phyloP scores from a whole-genome alignment of 441 rosid genomes.

The Jatropha multifida region DNA sequence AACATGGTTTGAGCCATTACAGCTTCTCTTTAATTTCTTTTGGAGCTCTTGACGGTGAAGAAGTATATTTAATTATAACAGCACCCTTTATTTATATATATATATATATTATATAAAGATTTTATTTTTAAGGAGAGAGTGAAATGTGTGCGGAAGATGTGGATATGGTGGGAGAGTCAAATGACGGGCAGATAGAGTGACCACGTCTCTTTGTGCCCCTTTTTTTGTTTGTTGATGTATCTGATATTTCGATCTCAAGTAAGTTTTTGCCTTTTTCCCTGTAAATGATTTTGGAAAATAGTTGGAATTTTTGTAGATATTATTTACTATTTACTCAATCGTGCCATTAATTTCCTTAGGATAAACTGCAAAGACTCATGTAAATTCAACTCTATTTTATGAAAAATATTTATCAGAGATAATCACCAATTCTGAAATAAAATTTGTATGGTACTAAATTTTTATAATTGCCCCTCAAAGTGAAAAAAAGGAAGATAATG shows the following conservation, averaged over 20 bases:
- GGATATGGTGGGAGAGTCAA: constrained; percentile 40
- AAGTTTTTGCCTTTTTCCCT: too few species aligned
- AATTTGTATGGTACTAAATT: too few species aligned
- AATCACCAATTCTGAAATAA: too few species aligned
- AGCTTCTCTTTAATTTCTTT: background rate
- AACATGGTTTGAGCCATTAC: constrained; percentile 78
- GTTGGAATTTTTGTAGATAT: too few species aligned
- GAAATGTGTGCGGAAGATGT: constrained; percentile 20
- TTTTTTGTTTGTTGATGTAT: background rate
- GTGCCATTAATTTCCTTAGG: too few species aligned
- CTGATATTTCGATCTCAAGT: background rate
- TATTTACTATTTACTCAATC: too few species aligned
- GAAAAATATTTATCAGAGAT: too few species aligned
- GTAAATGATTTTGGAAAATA: background rate
- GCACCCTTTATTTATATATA: background rate
- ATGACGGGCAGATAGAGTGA: constrained; percentile 48
- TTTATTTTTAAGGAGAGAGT: background rate
- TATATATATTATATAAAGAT: background rate
- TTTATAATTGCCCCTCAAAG: too few species aligned
- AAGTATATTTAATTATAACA: background rate
- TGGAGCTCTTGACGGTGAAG: background rate
- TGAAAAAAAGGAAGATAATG: background rate
- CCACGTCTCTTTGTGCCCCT: constrained; percentile 64
- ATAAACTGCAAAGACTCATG: too few species aligned
- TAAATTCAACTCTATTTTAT: too few species aligned